Percentiles rank a stretch among this genome's conserved stretches.
These are phyloP conservation scores for Phytophthora kernoviae DNA, from an alignment of 352 stramenopile genomes.

Conservation along the genomic window DNA sequence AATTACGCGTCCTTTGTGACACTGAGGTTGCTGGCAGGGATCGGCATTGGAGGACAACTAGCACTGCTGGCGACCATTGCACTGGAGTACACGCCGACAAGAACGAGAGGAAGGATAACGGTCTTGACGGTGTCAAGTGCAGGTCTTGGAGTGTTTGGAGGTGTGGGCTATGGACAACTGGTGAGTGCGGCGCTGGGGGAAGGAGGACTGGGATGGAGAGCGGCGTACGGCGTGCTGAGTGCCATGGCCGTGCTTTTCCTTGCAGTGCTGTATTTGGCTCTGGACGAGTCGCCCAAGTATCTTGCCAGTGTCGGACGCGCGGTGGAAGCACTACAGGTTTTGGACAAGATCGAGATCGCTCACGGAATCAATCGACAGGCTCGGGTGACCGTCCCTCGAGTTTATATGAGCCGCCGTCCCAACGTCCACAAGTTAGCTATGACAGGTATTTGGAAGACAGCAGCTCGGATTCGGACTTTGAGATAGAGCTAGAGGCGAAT, in stretches of 20 bases:
- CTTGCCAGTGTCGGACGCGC: slow-evolving; percentile 61
- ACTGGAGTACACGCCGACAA: slow-evolving; percentile 65
- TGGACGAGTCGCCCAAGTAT: slow-evolving; percentile 75
- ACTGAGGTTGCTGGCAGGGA: slow-evolving; percentile 43
- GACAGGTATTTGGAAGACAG: slow-evolving; percentile 23
- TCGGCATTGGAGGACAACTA: slow-evolving; percentile 63
- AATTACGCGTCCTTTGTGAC: slow-evolving; percentile 47
- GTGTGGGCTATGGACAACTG: slow-evolving; percentile 42
- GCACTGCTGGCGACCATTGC: slow-evolving; percentile 55
- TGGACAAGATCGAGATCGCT: slow-evolving; percentile 60
- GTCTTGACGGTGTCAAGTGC: slow-evolving; percentile 49
- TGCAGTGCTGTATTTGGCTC: slow-evolving; percentile 25
- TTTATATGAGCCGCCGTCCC: slow-evolving; percentile 55
- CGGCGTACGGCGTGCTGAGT: slow-evolving; percentile 33
- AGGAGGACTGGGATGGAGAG: slow-evolving; percentile 33
- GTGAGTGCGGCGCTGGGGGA: slow-evolving; percentile 17
- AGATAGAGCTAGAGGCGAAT: slow-evolving; percentile 23
- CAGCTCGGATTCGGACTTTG: slow-evolving; percentile 28
- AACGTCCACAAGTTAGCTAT: slow-evolving; percentile 34
- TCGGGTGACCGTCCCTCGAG: slow-evolving; percentile 62
- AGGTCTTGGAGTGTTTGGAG: slow-evolving; percentile 45
- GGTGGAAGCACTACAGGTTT: slow-evolving; percentile 55
- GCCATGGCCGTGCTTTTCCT: slow-evolving; percentile 32
- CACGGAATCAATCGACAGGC: slow-evolving; percentile 64
- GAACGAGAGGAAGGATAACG: slow-evolving; percentile 61